Evolutionary conservation across 2,329 filamentous ascomycete species (phyloP).

Genomic region (Epichloe uncinata): DNA sequence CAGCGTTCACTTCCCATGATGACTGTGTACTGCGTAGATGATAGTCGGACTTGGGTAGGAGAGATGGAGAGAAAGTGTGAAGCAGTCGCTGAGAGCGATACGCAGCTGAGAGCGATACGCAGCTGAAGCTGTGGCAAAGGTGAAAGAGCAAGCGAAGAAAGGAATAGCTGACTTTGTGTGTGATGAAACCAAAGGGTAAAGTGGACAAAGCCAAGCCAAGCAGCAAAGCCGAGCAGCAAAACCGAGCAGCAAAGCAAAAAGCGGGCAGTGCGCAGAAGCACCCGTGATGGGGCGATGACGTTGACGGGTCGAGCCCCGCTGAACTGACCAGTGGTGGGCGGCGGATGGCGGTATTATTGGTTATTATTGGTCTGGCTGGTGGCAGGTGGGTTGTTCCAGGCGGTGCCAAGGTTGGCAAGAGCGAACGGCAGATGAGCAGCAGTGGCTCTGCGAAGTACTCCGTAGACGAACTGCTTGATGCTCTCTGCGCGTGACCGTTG

Average conservation of each 20-base stretch:
- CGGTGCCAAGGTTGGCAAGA: not conserved
- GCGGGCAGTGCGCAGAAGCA: not conserved
- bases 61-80: not conserved
- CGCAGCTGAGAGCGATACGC: too few relatives aligned
- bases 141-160: not conserved
- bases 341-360: too few relatives aligned
- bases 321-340: not conserved
- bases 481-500: not conserved
- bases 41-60: not conserved
- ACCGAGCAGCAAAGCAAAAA: not conserved
- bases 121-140: too few relatives aligned
- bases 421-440: not conserved
- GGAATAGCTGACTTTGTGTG: not conserved
- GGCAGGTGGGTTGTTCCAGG: constrained; percentile 1
- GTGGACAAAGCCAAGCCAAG: not conserved
- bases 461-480: too few relatives aligned
- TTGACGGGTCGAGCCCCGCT: constrained; percentile 4
- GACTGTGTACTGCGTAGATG: not conserved
- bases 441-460: not conserved
- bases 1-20: constrained; percentile 27
- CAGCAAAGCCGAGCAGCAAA: too few relatives aligned
- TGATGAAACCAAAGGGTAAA: not conserved
- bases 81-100: too few relatives aligned
- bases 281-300: constrained; percentile 5
- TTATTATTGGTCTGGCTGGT: too few relatives aligned